Evolutionary conservation across 345 rosid species (phyloP).

Genomic region (Angophora floribunda): DNA sequence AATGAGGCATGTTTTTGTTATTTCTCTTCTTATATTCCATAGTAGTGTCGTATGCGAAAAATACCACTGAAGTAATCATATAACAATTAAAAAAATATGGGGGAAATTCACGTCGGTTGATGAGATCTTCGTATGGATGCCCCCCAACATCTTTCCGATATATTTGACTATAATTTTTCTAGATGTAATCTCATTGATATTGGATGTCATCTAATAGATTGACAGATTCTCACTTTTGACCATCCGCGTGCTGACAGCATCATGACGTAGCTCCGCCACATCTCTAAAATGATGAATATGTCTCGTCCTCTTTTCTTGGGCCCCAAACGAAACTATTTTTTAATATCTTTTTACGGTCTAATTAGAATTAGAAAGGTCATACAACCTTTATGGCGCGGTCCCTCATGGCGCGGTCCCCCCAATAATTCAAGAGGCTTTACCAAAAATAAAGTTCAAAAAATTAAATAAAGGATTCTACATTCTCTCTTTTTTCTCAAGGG

Average conservation of each 20-base stretch:
- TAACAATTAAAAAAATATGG: neutral
- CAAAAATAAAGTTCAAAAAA: neutral
- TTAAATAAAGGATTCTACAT: neutral
- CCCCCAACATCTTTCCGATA: neutral
- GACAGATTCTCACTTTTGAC: neutral
- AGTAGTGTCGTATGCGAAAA: too few relatives aligned
- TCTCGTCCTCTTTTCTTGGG: too few relatives aligned
- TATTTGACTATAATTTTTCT: neutral
- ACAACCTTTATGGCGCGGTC: neutral
- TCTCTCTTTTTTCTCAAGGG: neutral
- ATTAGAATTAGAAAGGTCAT: neutral
- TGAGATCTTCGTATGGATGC: neutral
- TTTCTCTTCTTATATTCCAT: neutral
- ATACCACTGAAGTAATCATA: neutral
- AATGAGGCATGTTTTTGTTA: neutral
- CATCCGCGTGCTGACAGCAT: neutral
- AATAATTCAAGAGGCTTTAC: neutral
- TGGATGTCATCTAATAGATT: too few relatives aligned
- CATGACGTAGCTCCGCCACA: neutral
- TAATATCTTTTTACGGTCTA: neutral
- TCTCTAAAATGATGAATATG: neutral
- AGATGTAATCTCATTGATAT: neutral
- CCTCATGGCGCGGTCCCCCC: neutral
- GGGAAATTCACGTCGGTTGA: fast-evolving
- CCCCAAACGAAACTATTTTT: neutral